Evolutionary conservation across 2,329 filamentous ascomycete species (phyloP).

Genomic region (Cordyceps cicadae): DNA sequence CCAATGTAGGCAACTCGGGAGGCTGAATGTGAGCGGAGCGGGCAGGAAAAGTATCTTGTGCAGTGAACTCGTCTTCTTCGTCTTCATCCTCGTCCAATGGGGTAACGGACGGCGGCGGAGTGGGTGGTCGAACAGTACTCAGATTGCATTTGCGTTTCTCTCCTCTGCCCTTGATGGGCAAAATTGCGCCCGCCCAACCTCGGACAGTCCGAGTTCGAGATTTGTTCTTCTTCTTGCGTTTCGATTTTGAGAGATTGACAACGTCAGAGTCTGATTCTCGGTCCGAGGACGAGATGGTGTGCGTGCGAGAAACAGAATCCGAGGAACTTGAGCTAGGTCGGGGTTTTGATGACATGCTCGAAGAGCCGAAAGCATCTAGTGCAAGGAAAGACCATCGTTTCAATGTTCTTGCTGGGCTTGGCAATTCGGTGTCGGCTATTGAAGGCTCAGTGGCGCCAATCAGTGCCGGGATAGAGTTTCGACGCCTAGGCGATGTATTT

Average conservation of each 20-base stretch:
- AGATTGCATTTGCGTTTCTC: slow-evolving; percentile 34
- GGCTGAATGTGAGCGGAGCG: slow-evolving; percentile 21
- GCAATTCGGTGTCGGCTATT: slow-evolving; percentile 27
- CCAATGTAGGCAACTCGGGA: slow-evolving; percentile 29
- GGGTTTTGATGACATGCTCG: slow-evolving; percentile 38
- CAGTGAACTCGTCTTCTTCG: slow-evolving; percentile 20
- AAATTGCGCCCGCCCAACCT: slow-evolving; percentile 59
- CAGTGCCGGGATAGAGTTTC: slow-evolving; percentile 53
- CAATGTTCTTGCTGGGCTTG: slow-evolving; percentile 42
- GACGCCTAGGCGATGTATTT: slow-evolving; percentile 36
- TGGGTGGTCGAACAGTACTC: slow-evolving; percentile 33
- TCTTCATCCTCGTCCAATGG: slow-evolving; percentile 23
- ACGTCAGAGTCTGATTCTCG: slow-evolving; percentile 26
- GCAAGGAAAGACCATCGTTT: slow-evolving; percentile 57
- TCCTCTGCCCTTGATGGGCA: slow-evolving; percentile 53
- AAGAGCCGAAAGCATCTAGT: slow-evolving; percentile 45
- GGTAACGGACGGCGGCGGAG: slow-evolving; percentile 33
- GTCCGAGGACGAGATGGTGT: slow-evolving; percentile 27
- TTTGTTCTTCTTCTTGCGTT: slow-evolving; percentile 24
- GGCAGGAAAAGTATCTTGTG: slow-evolving; percentile 8
- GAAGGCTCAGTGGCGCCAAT: slow-evolving; percentile 31
- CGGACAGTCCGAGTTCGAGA: slow-evolving; percentile 62
- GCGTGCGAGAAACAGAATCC: slow-evolving; percentile 26
- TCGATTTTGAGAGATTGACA: slow-evolving; percentile 15
- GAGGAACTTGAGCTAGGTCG: slow-evolving; percentile 41